phyloP scores from a whole-genome alignment of 2,329 filamentous ascomycete species.

The Fusarium foetens region DNA sequence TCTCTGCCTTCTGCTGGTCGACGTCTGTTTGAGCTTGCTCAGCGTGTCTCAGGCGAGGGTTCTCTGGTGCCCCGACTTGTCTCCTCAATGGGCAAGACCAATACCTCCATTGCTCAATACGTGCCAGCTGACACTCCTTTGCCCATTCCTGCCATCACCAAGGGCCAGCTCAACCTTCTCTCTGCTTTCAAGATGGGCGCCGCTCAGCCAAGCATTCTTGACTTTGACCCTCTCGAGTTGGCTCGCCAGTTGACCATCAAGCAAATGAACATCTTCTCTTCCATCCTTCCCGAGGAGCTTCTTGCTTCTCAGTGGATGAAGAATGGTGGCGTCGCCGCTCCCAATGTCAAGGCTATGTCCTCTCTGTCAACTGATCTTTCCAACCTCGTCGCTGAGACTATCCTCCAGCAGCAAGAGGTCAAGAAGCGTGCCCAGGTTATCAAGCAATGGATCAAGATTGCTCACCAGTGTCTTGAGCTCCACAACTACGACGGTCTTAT shows the following conservation, averaged over 20 bases:
- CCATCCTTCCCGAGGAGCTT: conserved; percentile 91
- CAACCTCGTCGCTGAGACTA: conserved; percentile 91
- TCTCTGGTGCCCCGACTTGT: conserved; percentile 84
- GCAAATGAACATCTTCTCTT: conserved; percentile 90
- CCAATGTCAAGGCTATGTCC: conserved; percentile 95
- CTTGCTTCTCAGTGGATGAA: conserved; percentile 95
- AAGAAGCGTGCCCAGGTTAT: conserved; percentile 92
- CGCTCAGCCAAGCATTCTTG: conserved; percentile 77
- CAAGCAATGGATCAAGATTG: conserved; percentile 99
- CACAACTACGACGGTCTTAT: conserved; percentile 97
- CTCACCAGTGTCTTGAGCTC: conserved; percentile 83
- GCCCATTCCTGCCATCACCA: conserved; percentile 76
- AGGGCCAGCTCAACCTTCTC: conserved; percentile 78
- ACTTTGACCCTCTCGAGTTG: conserved; percentile 91
- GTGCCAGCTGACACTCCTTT: conserved; percentile 76
- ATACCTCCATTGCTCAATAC: conserved; percentile 76
- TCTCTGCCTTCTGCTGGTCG: conserved; percentile 81
- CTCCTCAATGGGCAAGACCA: conserved; percentile 89
- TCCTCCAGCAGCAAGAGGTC: conserved; percentile 85
- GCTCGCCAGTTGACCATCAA: conserved; percentile 93
- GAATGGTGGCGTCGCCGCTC: conserved; percentile 79
- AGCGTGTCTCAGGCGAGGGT: conserved; percentile 79
- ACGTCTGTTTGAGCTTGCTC: conserved; percentile 80
- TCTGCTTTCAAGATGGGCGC: conserved; percentile 79
- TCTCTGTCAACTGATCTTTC: conserved; percentile 91